These are phyloP conservation scores for Phanerodontia chrysosporium DNA, from an alignment of 768 basidiomycete genomes.

Conservation along the genomic window DNA sequence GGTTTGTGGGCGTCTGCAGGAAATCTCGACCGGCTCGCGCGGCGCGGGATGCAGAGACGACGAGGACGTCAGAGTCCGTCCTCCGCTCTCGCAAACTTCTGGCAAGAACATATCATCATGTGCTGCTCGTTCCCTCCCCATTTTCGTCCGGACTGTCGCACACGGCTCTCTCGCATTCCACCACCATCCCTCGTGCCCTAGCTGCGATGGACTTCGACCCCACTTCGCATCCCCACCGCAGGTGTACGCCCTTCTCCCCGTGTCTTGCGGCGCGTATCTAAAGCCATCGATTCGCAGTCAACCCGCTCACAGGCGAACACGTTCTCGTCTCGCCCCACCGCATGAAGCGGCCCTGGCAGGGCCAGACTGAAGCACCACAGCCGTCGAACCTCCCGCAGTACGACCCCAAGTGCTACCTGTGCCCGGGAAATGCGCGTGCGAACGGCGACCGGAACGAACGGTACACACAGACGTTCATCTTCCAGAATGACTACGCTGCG, in stretches of 20 bases:
- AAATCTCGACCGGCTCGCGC: background rate
- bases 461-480: conserved; percentile 66
- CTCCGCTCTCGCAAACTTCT: background rate
- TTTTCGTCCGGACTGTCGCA: background rate
- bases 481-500: conserved; percentile 83
- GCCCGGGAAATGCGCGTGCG: conserved; percentile 77
- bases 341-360: conserved; percentile 87
- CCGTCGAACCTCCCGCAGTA: conserved; percentile 49
- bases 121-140: background rate
- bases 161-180: background rate
- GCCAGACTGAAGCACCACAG: conserved; percentile 72
- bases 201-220: conserved; percentile 47
- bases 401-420: conserved; percentile 79
- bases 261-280: background rate
- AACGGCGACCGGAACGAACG: conserved; percentile 65
- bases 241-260: conserved; percentile 44
- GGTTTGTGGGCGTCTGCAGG: background rate
- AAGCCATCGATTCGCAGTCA: conserved; percentile 44
- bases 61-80: background rate
- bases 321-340: conserved; percentile 88
- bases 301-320: conserved; percentile 73
- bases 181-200: conserved; percentile 13
- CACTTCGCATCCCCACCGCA: conserved; percentile 62
- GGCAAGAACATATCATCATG: background rate
- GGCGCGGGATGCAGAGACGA: background rate